Evolutionary conservation across 768 basidiomycete genomes (phyloP).

Genomic region (Boletus vermiculosoides): DNA sequence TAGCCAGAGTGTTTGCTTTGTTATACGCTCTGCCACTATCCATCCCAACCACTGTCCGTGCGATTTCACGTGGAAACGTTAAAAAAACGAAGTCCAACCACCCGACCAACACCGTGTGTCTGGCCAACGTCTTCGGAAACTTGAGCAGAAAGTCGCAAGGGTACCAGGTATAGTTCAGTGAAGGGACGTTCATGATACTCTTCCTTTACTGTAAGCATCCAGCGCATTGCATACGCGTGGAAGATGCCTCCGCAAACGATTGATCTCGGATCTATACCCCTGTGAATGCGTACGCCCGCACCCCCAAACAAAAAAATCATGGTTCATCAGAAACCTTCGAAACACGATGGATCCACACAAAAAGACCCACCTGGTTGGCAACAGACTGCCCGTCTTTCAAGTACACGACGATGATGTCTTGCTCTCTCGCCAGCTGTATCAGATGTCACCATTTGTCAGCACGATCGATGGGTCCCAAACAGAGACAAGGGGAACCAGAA

Average conservation of each 20-base stretch:
- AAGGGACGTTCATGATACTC: not conserved
- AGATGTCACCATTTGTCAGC: not conserved
- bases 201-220: conserved; percentile 21
- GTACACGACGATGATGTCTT: conserved; percentile 18
- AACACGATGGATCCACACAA: too few species aligned
- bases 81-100: not conserved
- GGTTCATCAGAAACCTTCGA: not conserved
- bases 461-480: not conserved
- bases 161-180: too few species aligned
- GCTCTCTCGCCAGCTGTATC: conserved; percentile 16
- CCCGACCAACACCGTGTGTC: not conserved
- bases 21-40: not conserved
- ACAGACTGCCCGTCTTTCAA: conserved; percentile 22
- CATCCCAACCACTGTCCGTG: too few species aligned
- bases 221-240: conserved; percentile 13
- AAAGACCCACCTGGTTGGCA: conserved; percentile 4
- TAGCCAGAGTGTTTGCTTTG: not conserved
- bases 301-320: not conserved
- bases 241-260: conserved; percentile 17
- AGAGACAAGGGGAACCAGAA: not conserved
- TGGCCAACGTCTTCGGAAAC: not conserved
- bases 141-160: too few species aligned
- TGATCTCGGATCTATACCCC: conserved; percentile 20
- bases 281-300: not conserved
- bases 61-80: not conserved